Conservation (phyloP, 1,139 yeast species). For the Taphrina deformans region DNA sequence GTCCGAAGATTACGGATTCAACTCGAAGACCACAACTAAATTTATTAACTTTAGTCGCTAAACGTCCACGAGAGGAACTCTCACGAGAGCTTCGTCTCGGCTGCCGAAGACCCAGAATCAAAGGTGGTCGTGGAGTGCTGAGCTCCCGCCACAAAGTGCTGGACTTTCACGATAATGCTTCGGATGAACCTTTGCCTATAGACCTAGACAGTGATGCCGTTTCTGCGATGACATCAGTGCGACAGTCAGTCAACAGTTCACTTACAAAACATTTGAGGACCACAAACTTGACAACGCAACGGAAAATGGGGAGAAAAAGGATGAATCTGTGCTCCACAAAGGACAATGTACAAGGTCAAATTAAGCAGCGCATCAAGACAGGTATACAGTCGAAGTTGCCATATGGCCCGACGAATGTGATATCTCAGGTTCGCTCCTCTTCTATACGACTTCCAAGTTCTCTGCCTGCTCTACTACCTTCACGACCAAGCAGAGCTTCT, state of each 20-base stretch:
- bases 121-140: neutral
- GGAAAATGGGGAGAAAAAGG: neutral
- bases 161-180: neutral
- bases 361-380: no score
- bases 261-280: neutral
- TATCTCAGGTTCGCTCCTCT: no score
- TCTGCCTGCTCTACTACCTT: neutral
- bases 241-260: neutral
- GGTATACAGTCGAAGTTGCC: neutral
- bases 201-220: no score
- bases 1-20: no score
- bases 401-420: no score
- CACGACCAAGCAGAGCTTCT: neutral
- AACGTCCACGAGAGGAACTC: neutral
- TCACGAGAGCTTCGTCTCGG: constrained; percentile 16
- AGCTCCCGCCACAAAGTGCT: neutral
- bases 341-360: no score
- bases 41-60: no score
- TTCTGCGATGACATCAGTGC: neutral
- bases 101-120: neutral
- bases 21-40: no score
- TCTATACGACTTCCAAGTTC: no score
- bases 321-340: neutral
- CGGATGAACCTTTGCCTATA: no score
- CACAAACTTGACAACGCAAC: neutral